Base-by-base conservation (phyloP, 2,329 filamentous ascomycete species). In the Metarhizium guizhouense region DNA sequence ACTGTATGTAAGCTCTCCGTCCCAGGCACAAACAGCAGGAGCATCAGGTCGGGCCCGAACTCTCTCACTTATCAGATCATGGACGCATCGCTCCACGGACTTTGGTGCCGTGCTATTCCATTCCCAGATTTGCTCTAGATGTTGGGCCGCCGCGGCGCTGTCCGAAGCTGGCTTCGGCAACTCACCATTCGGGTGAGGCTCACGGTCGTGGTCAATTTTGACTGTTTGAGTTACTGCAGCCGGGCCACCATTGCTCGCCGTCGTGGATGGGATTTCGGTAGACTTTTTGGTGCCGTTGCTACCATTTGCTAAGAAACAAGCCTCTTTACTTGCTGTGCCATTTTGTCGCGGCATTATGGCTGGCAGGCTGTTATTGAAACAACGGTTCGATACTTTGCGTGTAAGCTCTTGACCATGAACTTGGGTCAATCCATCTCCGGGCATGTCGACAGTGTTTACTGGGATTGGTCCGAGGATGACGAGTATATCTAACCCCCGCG, bases 1-100 rank as follows among this genome's bases (percentile, higher is more conserved):
- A 2, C 54, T 53, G 45, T 68, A 69, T 1, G 65, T 67, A 3
- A 68, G 57, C 13, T 66, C 57, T 11, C 65, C 67, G 6, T 70
- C 68, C 67, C 68, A 69, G 1, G 68, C 63, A 50, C 60, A 61
- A 18, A 70, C 60, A 1, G 67, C 68, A 2, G 61, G 62, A 2
- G 64, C 61, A 29, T 61, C 54, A 0, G 66, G 66, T 18, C 16
- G 48, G 1, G 48, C 20, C 14, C 10, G 16, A 11, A 18, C 25
- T 11, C 48, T 30, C 16, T 8, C 48, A 4, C 14, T 11, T 16
- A 51, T 51, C 30, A 51, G 14, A 30, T 34, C 29, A 20, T n/a
- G 8, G 18, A 51, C n/a, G 30, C 48, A 36, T 11, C 29, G 25
- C 13, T 51, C 32, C 8, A 51, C 48, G 6, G 48, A 18, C 8